A percentile compares a stretch with the other conserved stretches of the same genome.
Evolutionary conservation across 2,329 filamentous ascomycete species (phyloP).

Genomic region (Neopestalotiopsis sp.): DNA sequence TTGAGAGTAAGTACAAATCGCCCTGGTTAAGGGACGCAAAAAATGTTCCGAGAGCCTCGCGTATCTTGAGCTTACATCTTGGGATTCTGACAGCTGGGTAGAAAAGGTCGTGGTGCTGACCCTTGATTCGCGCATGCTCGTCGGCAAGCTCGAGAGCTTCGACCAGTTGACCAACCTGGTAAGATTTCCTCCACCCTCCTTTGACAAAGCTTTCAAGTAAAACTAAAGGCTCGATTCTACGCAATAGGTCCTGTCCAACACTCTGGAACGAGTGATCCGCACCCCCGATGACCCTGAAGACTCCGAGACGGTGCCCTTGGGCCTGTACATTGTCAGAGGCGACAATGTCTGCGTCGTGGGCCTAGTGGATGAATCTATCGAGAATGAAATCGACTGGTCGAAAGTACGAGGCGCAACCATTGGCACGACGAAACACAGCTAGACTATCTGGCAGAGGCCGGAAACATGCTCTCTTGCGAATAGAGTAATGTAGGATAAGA

Average conservation of each 20-base stretch:
- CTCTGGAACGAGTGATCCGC: constrained; percentile 89
- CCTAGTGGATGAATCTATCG: constrained; percentile 86
- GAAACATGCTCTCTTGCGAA: background rate
- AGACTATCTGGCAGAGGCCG: background rate
- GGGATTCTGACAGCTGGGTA: constrained; percentile 48
- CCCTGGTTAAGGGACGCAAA: no score
- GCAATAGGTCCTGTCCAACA: constrained; percentile 74
- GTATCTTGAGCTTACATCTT: constrained; percentile 25
- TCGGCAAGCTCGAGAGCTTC: constrained; percentile 82
- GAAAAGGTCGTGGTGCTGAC: constrained; percentile 94
- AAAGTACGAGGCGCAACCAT: constrained; percentile 87
- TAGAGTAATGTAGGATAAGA: background rate
- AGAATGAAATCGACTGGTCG: constrained; percentile 89
- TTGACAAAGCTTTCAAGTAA: background rate
- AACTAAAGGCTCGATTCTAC: background rate
- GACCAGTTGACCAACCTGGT: constrained; percentile 92
- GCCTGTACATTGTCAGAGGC: constrained; percentile 89
- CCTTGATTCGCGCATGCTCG: constrained; percentile 85
- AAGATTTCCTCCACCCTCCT: constrained; percentile 29
- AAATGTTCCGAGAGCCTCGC: background rate
- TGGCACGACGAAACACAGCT: constrained; percentile 81
- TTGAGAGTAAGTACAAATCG: constrained; percentile 35
- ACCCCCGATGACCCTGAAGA: constrained; percentile 82
- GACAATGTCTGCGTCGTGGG: constrained; percentile 94
- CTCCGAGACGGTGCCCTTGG: constrained; percentile 81